phyloP scores from a whole-genome alignment of 345 rosid genomes.

The Populus deltoides region DNA sequence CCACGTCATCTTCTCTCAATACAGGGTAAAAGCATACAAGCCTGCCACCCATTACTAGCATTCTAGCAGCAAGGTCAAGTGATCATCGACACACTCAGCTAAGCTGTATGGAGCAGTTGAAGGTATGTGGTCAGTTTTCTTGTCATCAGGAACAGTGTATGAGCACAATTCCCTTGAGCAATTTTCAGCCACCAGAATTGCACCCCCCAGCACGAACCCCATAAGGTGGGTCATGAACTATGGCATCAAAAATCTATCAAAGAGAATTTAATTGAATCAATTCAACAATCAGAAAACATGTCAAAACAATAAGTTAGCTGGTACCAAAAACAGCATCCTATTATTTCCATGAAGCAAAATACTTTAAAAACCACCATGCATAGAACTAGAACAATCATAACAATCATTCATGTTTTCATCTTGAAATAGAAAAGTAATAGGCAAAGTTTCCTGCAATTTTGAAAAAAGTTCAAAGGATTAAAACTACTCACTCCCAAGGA shows the following conservation, averaged over 20 bases:
- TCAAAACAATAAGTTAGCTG: background rate
- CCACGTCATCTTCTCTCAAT: constrained; percentile 57
- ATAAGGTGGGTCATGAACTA: constrained; percentile 89
- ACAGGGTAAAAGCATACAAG: constrained; percentile 88
- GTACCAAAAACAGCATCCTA: background rate
- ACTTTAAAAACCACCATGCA: background rate
- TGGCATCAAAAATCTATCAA: constrained; percentile 77
- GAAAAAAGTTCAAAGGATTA: background rate
- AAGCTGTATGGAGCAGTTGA: constrained; percentile 87
- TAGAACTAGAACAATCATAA: background rate
- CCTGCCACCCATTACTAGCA: constrained; percentile 85
- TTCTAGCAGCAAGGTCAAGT: constrained; percentile 80
- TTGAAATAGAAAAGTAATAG: background rate
- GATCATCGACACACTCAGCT: constrained; percentile 87
- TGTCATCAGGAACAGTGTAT: constrained; percentile 89
- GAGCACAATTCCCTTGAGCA: constrained; percentile 79
- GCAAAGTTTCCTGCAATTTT: background rate
- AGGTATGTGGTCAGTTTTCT: constrained; percentile 86
- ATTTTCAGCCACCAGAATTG: constrained; percentile 90
- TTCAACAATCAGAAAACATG: background rate
- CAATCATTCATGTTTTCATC: background rate
- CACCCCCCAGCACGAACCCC: constrained; percentile 98
- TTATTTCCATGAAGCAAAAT: background rate
- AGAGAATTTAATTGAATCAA: background rate
- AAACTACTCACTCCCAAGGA: background rate